phyloP scores from a whole-genome alignment of 345 rosid genomes.

The Eucalyptus erythrocorys region DNA sequence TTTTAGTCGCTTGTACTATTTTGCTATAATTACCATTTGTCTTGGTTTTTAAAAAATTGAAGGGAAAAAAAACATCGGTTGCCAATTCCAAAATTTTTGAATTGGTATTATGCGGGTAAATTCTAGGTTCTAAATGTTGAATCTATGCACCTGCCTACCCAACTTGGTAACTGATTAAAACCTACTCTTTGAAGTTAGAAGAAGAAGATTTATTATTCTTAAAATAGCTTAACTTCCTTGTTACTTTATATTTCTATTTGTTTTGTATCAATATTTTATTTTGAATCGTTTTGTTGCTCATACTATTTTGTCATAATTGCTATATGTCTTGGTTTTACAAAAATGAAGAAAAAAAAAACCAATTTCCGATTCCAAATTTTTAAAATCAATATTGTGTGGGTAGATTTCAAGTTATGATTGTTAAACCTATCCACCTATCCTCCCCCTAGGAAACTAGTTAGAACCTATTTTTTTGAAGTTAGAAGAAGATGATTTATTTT shows the following conservation, averaged over 20 bases:
- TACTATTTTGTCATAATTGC: background rate
- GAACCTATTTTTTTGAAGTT: background rate
- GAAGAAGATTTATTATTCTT: background rate
- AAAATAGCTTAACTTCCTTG: background rate
- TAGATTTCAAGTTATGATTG: background rate
- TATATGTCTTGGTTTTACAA: background rate
- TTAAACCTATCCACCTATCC: no score
- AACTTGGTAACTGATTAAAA: no score
- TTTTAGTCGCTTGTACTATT: no score
- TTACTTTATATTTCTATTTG: background rate
- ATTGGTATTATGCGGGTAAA: background rate
- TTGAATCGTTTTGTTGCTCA: background rate
- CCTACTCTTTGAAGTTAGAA: background rate
- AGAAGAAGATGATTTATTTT: background rate
- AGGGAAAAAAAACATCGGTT: background rate
- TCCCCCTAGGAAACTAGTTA: background rate
- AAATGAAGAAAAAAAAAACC: no score
- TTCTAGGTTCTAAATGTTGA: background rate
- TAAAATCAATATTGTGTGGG: background rate
- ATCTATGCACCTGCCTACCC: fast-evolving
- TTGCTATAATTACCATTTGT: no score
- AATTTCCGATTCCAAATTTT: background rate
- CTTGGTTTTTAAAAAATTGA: no score
- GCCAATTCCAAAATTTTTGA: background rate
- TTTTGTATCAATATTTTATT: no score